phyloP scores from a whole-genome alignment of 495 filamentous ascomycete genomes.

The Mycothermus thermophilus region DNA sequence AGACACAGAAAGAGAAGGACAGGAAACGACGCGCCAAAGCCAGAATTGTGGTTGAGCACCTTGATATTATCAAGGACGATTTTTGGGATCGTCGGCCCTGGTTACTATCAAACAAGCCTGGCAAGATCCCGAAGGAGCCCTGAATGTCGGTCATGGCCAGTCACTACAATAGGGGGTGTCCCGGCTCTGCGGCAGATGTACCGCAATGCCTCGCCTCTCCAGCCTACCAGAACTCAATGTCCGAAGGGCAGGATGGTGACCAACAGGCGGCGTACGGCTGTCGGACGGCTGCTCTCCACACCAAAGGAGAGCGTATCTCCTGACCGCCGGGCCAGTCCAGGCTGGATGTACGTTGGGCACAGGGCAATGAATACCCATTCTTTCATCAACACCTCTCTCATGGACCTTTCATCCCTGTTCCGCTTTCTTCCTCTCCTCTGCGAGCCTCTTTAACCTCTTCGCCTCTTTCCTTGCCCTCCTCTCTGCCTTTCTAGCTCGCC shows the following conservation, averaged over 20 bases:
- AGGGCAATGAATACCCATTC: no score
- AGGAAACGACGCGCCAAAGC: conserved; percentile 63
- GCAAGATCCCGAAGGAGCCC: conserved; percentile 46
- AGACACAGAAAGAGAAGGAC: conserved; percentile 64
- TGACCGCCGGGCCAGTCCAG: no score
- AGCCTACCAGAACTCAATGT: no score
- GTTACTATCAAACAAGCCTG: conserved; percentile 64
- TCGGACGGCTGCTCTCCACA: no score
- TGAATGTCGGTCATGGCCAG: conserved; percentile 7
- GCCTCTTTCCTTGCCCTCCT: conserved; percentile 32
- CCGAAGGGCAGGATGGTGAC: no score
- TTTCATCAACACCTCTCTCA: no score
- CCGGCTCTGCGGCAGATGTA: no score
- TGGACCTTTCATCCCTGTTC: conserved; percentile 8
- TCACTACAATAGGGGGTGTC: no score
- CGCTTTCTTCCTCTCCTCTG: not conserved
- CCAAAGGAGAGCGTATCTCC: no score
- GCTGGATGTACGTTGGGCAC: no score
- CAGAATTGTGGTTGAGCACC: conserved; percentile 61
- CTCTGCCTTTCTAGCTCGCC: conserved; percentile 28
- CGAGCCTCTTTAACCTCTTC: conserved; percentile 17
- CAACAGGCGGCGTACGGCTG: no score
- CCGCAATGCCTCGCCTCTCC: no score
- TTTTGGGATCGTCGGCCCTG: conserved; percentile 84
- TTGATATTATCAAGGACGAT: conserved; percentile 85